phyloP scores from a whole-genome alignment of 257 asterid species.

The Misopates orontium region DNA sequence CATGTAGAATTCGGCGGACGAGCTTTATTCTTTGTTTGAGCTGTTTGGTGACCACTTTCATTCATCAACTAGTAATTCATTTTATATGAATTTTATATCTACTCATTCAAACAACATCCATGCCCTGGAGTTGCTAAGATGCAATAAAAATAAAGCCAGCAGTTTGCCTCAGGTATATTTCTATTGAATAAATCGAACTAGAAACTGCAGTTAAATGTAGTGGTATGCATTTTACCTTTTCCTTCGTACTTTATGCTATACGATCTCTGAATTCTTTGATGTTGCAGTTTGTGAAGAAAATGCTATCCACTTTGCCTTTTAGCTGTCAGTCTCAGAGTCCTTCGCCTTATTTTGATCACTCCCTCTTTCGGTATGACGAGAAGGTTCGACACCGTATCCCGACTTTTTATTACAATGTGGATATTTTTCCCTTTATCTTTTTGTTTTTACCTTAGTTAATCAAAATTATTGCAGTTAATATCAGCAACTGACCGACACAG shows the following conservation, averaged over 20 bases:
- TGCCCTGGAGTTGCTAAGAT: slow-evolving; percentile 75
- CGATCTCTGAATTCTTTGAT: slow-evolving; percentile 8
- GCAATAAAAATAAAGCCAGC: slow-evolving; percentile 67
- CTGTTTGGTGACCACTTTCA: slow-evolving; percentile 83
- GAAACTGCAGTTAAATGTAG: slow-evolving; percentile 2
- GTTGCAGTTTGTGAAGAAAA: slow-evolving; percentile 87
- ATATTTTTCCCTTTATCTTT: not conserved
- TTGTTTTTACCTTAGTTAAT: not conserved
- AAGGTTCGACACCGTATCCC: slow-evolving; percentile 55
- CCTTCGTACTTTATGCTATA: not conserved
- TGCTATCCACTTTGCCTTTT: slow-evolving; percentile 69
- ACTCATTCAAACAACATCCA: slow-evolving; percentile 83
- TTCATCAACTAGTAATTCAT: slow-evolving; percentile 68
- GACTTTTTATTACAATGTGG: not conserved
- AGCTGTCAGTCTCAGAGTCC: slow-evolving; percentile 95
- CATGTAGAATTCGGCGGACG: slow-evolving; percentile 88
- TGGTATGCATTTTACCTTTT: not conserved
- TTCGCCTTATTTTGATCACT: slow-evolving; percentile 94
- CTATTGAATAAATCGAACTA: slow-evolving; percentile 10
- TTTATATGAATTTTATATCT: slow-evolving; percentile 71
- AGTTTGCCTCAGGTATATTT: slow-evolving; percentile 75
- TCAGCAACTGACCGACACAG: slow-evolving; percentile 92
- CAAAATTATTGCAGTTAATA: slow-evolving; percentile 66
- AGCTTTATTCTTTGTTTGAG: slow-evolving; percentile 80
- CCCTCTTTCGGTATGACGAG: slow-evolving; percentile 91